Conservation (phyloP, 768 basidiomycete species). For the Rhodocollybia butyracea region DNA sequence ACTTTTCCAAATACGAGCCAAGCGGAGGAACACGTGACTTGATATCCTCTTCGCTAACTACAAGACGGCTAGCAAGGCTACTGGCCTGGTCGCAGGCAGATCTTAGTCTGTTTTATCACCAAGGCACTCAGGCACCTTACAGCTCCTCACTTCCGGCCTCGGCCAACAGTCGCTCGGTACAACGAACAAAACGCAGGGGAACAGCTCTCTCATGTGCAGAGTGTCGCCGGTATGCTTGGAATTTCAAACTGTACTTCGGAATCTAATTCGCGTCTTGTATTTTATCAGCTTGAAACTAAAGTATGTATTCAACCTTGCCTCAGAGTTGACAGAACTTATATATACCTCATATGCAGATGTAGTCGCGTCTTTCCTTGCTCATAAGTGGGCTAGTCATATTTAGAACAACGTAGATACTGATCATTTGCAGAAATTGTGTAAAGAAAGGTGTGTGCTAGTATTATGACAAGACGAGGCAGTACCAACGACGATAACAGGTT, state of each 20-base stretch:
- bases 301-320: constrained; percentile 15
- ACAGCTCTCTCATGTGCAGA: constrained; percentile 64
- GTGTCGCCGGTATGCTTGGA: constrained; percentile 53
- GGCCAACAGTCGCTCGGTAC: constrained; percentile 22
- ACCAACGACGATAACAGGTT: too few species aligned
- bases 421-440: neutral
- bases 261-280: constrained; percentile 13
- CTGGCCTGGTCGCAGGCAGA: too few species aligned
- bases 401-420: constrained; percentile 1
- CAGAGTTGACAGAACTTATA: constrained; percentile 10
- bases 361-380: constrained; percentile 62
- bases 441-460: too few species aligned
- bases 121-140: too few species aligned
- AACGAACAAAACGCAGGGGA: constrained; percentile 48
- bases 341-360: neutral
- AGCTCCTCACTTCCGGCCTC: too few species aligned
- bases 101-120: too few species aligned
- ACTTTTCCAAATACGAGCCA: too few species aligned
- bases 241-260: constrained; percentile 2
- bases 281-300: constrained; percentile 59
- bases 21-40: too few species aligned
- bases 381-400: constrained; percentile 26
- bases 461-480: too few species aligned
- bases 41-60: too few species aligned
- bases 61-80: too few species aligned